Conservation (phyloP, 345 rosid species). For the Sapria himalayana region DNA sequence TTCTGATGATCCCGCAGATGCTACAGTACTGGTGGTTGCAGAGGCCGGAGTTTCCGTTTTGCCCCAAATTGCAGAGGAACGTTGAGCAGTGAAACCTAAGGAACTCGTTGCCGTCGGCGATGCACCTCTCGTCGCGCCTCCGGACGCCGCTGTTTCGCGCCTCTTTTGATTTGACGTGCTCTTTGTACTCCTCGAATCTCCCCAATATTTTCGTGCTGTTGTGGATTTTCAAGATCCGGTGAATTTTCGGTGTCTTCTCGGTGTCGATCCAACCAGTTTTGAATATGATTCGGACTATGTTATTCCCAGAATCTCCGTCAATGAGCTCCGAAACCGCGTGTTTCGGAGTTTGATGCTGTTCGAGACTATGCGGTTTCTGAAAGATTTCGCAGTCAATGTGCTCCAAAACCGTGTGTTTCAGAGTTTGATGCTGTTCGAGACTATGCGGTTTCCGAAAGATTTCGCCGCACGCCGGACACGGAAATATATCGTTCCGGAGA, state of each 20-base stretch:
- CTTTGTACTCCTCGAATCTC: slow-evolving; percentile 81
- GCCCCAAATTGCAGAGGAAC: slow-evolving; percentile 61
- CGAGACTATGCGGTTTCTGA: slow-evolving; percentile 33
- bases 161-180: slow-evolving; percentile 54
- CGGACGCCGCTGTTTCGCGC: slow-evolving; percentile 17
- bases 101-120: slow-evolving; percentile 94
- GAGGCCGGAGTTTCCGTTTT: slow-evolving; percentile 23
- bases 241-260: slow-evolving; percentile 26
- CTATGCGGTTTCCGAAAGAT: slow-evolving; percentile 30
- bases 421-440: slow-evolving; percentile 55
- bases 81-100: slow-evolving; percentile 79
- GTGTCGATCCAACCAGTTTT: slow-evolving; percentile 53
- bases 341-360: slow-evolving; percentile 45
- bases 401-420: too few relatives aligned
- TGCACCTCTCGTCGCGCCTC: slow-evolving; percentile 58
- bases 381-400: slow-evolving; percentile 83
- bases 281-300: slow-evolving; percentile 73
- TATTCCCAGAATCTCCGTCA: slow-evolving; percentile 67
- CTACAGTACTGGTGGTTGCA: slow-evolving; percentile 70
- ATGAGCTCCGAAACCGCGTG: slow-evolving; percentile 64
- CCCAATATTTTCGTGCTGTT: slow-evolving; percentile 48
- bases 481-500: slow-evolving; percentile 47
- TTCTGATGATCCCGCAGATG: slow-evolving; percentile 58
- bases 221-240: slow-evolving; percentile 65
- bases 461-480: slow-evolving; percentile 75